Evolutionary conservation across 2,329 filamentous ascomycete species (phyloP), one percentile per base, ranked within the genome.

Genomic region (Esteya vermicola): DNA sequence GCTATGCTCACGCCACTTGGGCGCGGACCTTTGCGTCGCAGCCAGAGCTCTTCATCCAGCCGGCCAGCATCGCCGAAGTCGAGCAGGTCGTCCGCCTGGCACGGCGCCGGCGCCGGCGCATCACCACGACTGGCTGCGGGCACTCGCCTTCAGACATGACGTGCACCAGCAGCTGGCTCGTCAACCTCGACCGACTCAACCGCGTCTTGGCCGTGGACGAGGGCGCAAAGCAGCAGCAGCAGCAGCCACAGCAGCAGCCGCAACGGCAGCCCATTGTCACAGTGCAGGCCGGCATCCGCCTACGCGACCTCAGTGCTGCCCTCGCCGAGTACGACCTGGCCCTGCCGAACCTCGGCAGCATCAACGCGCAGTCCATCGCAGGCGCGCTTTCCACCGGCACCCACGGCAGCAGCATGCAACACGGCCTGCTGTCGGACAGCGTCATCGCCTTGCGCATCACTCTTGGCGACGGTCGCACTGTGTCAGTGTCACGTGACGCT

Each of bases 111-210:
- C 77, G 86, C 32, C 78, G 84, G 35, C 80, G 86, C 44, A 64
- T 98, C 43, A 81, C 88, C 27, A 83, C 82, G 6, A 81, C 88
- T n/a, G 89, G 91, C 44, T 89, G 82, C 51, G 85, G 79, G 41
- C 89, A 98, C 64, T 95, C 88, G 40, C 91, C 89, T 8, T 93
- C 82, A 47, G 81, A 89, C 53, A 64, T 98, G 33, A 96, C 89
- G 5, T 93, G 85, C 61, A 93, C 88, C 6, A 91, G 84, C 14
- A 84, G 82, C 47, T 96, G 91, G 91, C 78, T 95, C 55, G 67
- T 96, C 50, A 96, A 95, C 57, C 74, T 98, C 45, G 91, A 98
- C 64, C 70, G 81, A 47, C 85, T 84, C 62, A 76, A 75, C 54
- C 67, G 72, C 40, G 71, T 96, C 23, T 55, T 93, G 37, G 70